These are phyloP conservation scores for Grifola frondosa DNA, from an alignment of 1,284 basidiomycete species.

Conservation along the genomic window DNA sequence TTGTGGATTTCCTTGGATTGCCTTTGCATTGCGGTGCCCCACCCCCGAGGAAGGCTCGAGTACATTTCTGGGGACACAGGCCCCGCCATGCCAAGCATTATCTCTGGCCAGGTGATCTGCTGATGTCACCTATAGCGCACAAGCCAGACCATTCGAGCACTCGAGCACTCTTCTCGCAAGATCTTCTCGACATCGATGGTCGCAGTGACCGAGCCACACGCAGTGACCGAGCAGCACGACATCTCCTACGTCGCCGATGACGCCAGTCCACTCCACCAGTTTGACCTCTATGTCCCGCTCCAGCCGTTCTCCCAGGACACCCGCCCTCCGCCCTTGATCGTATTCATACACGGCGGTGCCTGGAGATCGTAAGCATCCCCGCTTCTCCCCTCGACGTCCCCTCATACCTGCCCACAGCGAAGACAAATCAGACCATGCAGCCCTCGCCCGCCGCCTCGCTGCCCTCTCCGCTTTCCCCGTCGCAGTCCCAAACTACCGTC, in stretches of 20 bases:
- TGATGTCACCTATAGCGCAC: too few species aligned
- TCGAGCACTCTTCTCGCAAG: too few species aligned
- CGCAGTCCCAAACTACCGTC: slow-evolving; percentile 72
- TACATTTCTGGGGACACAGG: too few species aligned
- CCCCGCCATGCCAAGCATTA: too few species aligned
- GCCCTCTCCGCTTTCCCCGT: slow-evolving; percentile 52
- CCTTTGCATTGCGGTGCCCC: too few species aligned
- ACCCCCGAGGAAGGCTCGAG: too few species aligned
- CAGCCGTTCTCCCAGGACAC: slow-evolving; percentile 2
- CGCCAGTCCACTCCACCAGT: slow-evolving; percentile 36
- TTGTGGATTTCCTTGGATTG: too few species aligned
- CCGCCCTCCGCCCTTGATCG: slow-evolving; percentile 28
- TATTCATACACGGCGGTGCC: slow-evolving; percentile 72
- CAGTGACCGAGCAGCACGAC: slow-evolving; percentile 30
- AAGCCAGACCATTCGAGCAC: too few species aligned
- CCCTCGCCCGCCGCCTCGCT: slow-evolving; percentile 53
- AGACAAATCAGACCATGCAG: slow-evolving; percentile 62
- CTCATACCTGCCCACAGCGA: slow-evolving; percentile 44
- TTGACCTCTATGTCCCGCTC: slow-evolving; percentile 48
- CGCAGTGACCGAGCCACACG: too few species aligned
- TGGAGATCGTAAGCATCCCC: slow-evolving; percentile 62
- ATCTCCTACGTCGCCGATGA: slow-evolving; percentile 41
- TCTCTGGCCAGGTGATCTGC: too few species aligned
- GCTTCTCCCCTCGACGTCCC: neutral
- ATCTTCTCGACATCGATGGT: too few species aligned